phyloP scores from a whole-genome alignment of 306 rosid genomes.

The Cicer judaicum region DNA sequence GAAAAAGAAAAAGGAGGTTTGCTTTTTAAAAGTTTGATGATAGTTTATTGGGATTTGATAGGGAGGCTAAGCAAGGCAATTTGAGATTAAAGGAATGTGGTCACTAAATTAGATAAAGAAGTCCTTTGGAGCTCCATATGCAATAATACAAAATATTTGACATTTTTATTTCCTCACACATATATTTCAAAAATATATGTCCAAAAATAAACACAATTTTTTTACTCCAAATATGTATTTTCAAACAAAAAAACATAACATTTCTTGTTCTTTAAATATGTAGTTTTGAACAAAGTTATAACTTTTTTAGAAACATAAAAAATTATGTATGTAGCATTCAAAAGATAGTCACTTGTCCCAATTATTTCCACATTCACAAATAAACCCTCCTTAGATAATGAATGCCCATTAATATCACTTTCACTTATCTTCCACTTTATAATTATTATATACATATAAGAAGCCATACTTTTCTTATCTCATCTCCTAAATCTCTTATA shows the following conservation, averaged over 20 bases:
- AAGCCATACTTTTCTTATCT: conserved; percentile 50
- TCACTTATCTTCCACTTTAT: conserved; percentile 53
- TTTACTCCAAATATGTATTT: too few relatives aligned
- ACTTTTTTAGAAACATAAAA: too few relatives aligned
- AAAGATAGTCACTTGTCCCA: conserved; percentile 40
- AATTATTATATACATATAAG: conserved; percentile 5
- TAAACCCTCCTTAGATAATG: conserved; percentile 28
- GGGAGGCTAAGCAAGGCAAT: conserved; percentile 44
- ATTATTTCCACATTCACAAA: conserved; percentile 45
- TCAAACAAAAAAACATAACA: too few relatives aligned
- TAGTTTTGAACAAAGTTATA: too few relatives aligned
- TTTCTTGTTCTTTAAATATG: too few relatives aligned
- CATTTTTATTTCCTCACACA: neutral
- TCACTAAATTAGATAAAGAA: conserved; percentile 37
- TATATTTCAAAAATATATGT: too few relatives aligned
- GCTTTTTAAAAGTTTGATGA: conserved; percentile 39
- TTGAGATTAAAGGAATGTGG: conserved; percentile 51
- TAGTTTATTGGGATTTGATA: conserved; percentile 44
- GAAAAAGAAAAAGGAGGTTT: neutral
- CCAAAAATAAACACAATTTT: too few relatives aligned
- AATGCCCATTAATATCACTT: conserved; percentile 44
- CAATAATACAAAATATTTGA: conserved; percentile 7
- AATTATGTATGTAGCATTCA: neutral
- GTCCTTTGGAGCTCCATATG: neutral
- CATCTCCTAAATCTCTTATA: conserved; percentile 52